phyloP scores from a whole-genome alignment of 441 rosid genomes.

The Croton setiger region DNA sequence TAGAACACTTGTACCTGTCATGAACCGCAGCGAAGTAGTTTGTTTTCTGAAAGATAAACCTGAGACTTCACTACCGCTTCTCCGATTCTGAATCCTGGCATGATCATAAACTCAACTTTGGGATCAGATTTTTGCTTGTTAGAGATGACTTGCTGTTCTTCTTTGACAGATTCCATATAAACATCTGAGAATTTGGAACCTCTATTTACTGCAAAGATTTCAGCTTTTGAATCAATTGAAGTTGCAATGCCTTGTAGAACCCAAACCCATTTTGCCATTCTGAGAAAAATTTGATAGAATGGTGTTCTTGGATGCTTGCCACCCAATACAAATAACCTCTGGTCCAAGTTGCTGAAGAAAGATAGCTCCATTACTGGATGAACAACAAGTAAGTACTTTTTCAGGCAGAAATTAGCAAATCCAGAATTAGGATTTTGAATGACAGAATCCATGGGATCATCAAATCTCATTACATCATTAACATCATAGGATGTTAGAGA shows the following conservation, averaged over 20 bases:
- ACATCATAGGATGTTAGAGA: conserved; percentile 33
- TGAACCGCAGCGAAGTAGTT: background rate
- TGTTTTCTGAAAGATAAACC: conserved; percentile 44
- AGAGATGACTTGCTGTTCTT: conserved; percentile 6
- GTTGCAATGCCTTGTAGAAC: conserved; percentile 52
- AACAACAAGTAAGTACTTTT: conserved; percentile 57
- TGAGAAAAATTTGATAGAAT: conserved; percentile 53
- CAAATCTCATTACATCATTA: conserved; percentile 38
- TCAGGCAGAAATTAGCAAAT: conserved; percentile 49
- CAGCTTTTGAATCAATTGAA: conserved; percentile 50
- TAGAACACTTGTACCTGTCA: background rate
- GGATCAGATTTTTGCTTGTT: conserved; percentile 15
- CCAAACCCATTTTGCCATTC: conserved; percentile 76
- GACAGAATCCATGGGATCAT: conserved; percentile 42
- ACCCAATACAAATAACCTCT: conserved; percentile 43
- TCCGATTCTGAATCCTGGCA: conserved; percentile 60
- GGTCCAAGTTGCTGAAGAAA: conserved; percentile 67
- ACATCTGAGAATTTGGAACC: conserved; percentile 49
- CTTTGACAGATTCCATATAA: conserved; percentile 52
- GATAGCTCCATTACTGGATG: conserved; percentile 65
- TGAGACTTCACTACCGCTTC: conserved; percentile 37
- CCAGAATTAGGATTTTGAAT: conserved; percentile 41
- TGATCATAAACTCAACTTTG: conserved; percentile 55
- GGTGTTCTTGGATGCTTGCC: conserved; percentile 65
- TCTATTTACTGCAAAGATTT: conserved; percentile 45